These are phyloP conservation scores for Cyclostephanos invisitatus DNA, from an alignment of 108 stramenopile genomes.

Conservation along the genomic window DNA sequence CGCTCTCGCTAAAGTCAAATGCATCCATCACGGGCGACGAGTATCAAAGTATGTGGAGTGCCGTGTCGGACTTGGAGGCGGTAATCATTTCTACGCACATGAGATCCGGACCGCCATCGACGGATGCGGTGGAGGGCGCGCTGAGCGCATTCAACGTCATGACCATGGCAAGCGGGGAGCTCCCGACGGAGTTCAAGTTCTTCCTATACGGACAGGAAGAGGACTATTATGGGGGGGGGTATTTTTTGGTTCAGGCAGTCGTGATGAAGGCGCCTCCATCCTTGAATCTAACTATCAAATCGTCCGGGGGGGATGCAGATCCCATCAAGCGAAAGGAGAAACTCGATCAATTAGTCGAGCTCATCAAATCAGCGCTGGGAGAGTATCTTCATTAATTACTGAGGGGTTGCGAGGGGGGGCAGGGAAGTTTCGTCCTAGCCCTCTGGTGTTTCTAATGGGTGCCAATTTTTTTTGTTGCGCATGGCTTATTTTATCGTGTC, in stretches of 20 bases:
- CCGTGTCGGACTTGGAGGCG: conserved; percentile 70
- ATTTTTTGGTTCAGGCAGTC: conserved; percentile 75
- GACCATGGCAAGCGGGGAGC: conserved; percentile 93
- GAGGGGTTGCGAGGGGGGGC: not conserved
- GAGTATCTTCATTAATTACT: conserved; percentile 12
- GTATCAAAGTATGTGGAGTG: conserved; percentile 87
- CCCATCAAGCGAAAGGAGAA: conserved; percentile 36
- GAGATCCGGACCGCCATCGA: conserved; percentile 44
- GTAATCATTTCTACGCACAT: conserved; percentile 60
- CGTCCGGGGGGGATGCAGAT: conserved; percentile 41
- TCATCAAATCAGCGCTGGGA: conserved; percentile 42
- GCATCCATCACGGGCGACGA: conserved; percentile 75
- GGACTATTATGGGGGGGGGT: conserved; percentile 41
- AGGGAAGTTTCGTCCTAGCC: not conserved
- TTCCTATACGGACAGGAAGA: conserved; percentile 83
- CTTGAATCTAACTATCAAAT: conserved; percentile 69
- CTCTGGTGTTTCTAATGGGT: not conserved
- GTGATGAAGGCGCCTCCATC: conserved; percentile 52
- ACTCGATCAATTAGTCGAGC: conserved; percentile 43
- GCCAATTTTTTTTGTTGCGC: not conserved
- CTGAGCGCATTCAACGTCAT: conserved; percentile 53
- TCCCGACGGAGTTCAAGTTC: conserved; percentile 86
- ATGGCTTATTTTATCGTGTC: not conserved
- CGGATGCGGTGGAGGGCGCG: conserved; percentile 66
- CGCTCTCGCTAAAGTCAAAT: conserved; percentile 55